Conservation (phyloP, 306 rosid genomes). For the Astragalus membranaceus region DNA sequence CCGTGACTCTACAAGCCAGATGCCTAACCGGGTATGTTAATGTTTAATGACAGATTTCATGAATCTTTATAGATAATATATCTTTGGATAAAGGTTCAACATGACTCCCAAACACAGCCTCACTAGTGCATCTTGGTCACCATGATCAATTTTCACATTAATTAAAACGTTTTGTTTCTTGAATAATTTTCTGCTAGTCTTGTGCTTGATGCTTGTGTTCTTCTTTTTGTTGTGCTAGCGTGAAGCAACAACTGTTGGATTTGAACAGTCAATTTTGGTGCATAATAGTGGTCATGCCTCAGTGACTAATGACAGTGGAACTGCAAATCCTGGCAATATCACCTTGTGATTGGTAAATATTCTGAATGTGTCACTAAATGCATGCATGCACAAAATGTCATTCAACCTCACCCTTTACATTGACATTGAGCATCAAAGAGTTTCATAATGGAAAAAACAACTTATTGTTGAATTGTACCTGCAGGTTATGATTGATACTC, state of each 20-base stretch:
- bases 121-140: not conserved
- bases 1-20: conserved; percentile 37
- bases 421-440: not conserved
- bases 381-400: not conserved
- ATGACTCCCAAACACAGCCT: not conserved
- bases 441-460: not conserved
- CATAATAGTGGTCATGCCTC: conserved; percentile 33
- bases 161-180: not conserved
- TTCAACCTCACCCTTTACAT: not conserved
- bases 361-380: conserved; percentile 23
- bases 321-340: conserved; percentile 38
- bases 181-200: conserved; percentile 3
- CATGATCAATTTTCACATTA: not conserved
- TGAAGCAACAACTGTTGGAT: conserved; percentile 40
- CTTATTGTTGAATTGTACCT: conserved; percentile 17
- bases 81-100: no score
- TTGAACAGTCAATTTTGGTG: conserved; percentile 39
- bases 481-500: conserved; percentile 45
- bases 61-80: not conserved
- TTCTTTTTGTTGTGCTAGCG: conserved; percentile 31
- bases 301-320: conserved; percentile 30
- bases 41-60: conserved; percentile 8
- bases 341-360: conserved; percentile 35
- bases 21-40: conserved; percentile 50
- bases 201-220: conserved; percentile 13